Conservation (phyloP, 73 alveolate species). For the Paramecium primaurelia region DNA sequence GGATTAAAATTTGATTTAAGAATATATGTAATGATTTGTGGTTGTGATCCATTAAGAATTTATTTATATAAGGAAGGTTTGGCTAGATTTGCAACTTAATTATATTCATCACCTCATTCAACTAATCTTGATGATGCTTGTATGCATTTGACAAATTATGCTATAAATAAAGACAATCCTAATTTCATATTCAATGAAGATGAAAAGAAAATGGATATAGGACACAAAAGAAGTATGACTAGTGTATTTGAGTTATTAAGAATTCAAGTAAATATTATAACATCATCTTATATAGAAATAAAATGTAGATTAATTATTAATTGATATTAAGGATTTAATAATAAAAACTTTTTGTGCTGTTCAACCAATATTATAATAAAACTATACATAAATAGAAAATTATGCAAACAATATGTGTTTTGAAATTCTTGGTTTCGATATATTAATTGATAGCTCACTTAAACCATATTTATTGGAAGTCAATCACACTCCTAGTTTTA, state of each 20-base stretch:
- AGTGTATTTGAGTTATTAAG: neutral
- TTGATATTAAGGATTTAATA: constrained; percentile 80
- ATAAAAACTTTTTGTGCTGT: constrained; percentile 79
- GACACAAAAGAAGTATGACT: constrained; percentile 79
- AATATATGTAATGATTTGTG: constrained; percentile 88
- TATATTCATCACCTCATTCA: constrained; percentile 76
- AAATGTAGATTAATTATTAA: constrained; percentile 62
- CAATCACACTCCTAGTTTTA: constrained; percentile 86
- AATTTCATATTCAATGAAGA: constrained; percentile 75
- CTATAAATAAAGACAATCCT: constrained; percentile 77
- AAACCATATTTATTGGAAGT: constrained; percentile 91
- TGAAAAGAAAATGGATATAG: constrained; percentile 76
- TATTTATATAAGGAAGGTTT: constrained; percentile 91
- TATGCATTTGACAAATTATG: constrained; percentile 91
- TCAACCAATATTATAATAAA: constrained; percentile 72
- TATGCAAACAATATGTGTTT: constrained; percentile 76
- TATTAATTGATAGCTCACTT: constrained; percentile 73
- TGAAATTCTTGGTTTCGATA: constrained; percentile 92
- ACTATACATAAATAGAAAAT: constrained; percentile 75
- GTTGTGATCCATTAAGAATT: constrained; percentile 90
- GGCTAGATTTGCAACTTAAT: constrained; percentile 95
- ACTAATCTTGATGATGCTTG: constrained; percentile 74
- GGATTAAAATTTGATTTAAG: constrained; percentile 93
- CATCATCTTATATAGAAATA: constrained; percentile 38
- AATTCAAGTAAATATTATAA: neutral